Evolutionary conservation across 1,139 yeast genomes (phyloP), one percentile per base, ranked within the genome.

Genomic region (Yamadazyma epiphylla): DNA sequence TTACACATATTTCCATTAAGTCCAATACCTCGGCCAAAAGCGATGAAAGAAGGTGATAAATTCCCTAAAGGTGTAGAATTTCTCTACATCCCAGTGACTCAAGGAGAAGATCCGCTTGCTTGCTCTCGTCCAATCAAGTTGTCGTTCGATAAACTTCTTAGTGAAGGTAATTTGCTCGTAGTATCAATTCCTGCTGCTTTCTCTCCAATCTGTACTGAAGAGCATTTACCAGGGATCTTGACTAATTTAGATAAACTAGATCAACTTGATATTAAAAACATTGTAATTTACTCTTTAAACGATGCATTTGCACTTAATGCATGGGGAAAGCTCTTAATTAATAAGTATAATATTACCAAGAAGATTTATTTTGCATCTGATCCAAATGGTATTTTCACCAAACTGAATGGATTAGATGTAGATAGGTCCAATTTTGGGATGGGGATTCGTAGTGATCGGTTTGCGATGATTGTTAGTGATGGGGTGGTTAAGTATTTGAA

Each of bases 111-210:
- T 35, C 64, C 77, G 27, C 58, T 69, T 32, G 70, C 77, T 14
- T 77, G 84, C 47, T 74, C 78, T 27, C 57, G 64, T 28, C 56
- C 60, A 19, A 43, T 48, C 15, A 31, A 37, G 19, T 39, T 57
- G 10, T 38, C 46, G 5, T 27, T 56, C 8, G 58, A 53, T 33
- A 41, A 49, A 15, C 36, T 53, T 9, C 19, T 51, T 10, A 16
- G 23, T 3, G 35, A 45, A 15, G 46, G 54, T 9, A 74, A 72
- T 42, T 66, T 84, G 25, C 76, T 84, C 27, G 66, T 87, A 48
- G 86, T 88, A 20, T 70, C 89, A 31, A 94, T 85, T 19, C 95
- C 95, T 35, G 95, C 94, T 31, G 95, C 96, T 7, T 87, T 86
- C 68, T 85, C 95, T 15, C 95, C 95, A 39, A 79, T 94, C 3